Base-by-base conservation (phyloP, 2,329 filamentous ascomycete genomes). In the Exophiala aquamarina region DNA sequence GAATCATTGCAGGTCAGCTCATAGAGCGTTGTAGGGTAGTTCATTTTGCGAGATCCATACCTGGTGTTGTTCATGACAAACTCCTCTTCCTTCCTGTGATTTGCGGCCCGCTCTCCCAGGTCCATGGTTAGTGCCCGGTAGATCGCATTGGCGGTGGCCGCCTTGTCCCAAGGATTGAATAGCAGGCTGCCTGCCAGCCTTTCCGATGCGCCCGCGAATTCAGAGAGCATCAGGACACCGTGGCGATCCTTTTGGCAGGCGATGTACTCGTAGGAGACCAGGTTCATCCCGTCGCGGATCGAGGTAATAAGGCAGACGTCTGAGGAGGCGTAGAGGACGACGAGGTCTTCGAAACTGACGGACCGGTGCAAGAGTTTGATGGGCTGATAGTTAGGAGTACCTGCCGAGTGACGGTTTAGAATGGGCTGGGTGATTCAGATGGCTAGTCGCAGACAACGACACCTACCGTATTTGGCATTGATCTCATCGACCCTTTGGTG, bases 231-330 rank as follows among this genome's bases (percentile, higher is more conserved):
- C 36, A 97, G 74, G 1, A 91, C 91, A 1, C 91, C 88, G 57
- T 91, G 83, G 44, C 83, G 84, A 52, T 92, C 85, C 61, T 88
- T 86, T 68, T 97, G 92, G 66, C 89, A 94, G 47, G 95, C 79
- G 46, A 96, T 84, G 64, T 95, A 97, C 68, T 97, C 92, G 58
- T 96, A 75, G 64, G 89, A 93, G 15, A 91, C 95, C 0, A 91
- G 95, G 73, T 96, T 97, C 91, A 96, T 95, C 47, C 92, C 92
- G 66, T 97, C 92, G 48, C 92, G 83, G 15, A 96, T 90, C 57
- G 89, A 95, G 4, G 92, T 96, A 66, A 96, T 95, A 41, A 97
- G 75, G 4, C 89, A 92, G 57, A 96, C 87, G 65, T 96, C 90
- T 23, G 87, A 90, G 8, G 3, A 89, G 83, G 15, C 92, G 83